phyloP scores from a whole-genome alignment of 352 stramenopile species.

The Pythium phragmitis region DNA sequence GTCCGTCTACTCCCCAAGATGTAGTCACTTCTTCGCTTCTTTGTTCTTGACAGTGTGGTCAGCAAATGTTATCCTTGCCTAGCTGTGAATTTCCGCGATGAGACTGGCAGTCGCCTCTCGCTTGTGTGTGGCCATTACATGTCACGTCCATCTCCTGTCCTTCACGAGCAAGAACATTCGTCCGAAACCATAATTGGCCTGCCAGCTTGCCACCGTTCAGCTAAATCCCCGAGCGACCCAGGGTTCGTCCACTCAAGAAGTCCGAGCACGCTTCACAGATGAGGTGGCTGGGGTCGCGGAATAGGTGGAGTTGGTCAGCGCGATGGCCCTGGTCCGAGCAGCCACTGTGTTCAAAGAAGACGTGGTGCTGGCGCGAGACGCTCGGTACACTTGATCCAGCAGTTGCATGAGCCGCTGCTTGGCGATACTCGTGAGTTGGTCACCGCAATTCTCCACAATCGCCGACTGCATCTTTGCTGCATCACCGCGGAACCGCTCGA shows the following conservation, averaged over 20 bases:
- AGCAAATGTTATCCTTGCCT: too few relatives aligned
- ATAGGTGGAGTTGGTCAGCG: constrained; percentile 7
- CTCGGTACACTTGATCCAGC: constrained; percentile 57
- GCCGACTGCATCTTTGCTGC: constrained; percentile 58
- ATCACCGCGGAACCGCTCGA: constrained; percentile 57
- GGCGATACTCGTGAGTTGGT: constrained; percentile 50
- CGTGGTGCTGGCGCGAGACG: background rate
- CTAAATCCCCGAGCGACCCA: background rate
- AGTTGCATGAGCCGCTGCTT: constrained; percentile 68
- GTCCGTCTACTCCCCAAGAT: too few relatives aligned
- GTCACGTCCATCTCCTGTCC: too few relatives aligned
- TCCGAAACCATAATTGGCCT: too few relatives aligned
- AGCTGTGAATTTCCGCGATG: too few relatives aligned
- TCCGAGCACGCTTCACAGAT: constrained; percentile 3
- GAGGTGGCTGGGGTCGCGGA: constrained; percentile 1
- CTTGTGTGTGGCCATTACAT: too few relatives aligned
- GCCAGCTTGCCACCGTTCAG: too few relatives aligned
- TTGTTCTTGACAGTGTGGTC: too few relatives aligned
- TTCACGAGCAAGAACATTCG: too few relatives aligned
- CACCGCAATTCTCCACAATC: constrained; percentile 29
- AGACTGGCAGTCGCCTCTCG: too few relatives aligned
- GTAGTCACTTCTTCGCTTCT: too few relatives aligned
- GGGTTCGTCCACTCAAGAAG: background rate
- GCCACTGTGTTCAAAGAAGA: background rate
- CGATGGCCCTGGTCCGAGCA: background rate